phyloP scores from a whole-genome alignment of 2,329 filamentous ascomycete species.

The Penicillium sp. region DNA sequence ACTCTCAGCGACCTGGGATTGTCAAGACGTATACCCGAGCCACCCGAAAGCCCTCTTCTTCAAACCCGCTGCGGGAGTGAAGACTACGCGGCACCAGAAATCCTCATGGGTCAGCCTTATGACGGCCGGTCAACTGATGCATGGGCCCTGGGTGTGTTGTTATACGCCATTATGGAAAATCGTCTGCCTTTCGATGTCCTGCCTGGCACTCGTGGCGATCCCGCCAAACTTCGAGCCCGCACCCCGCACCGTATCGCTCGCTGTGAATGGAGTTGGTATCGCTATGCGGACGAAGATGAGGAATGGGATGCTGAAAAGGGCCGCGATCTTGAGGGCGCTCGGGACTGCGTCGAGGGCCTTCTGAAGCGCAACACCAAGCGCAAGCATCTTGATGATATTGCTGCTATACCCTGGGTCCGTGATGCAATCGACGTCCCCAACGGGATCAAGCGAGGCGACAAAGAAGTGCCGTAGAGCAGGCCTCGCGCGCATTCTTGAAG shows the following conservation, averaged over 20 bases:
- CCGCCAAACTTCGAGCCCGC: constrained; percentile 74
- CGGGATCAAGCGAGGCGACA: constrained; percentile 58
- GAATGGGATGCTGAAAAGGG: constrained; percentile 77
- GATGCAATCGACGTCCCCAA: constrained; percentile 71
- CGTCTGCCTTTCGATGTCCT: constrained; percentile 89
- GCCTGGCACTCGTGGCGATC: constrained; percentile 74
- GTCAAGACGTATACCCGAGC: constrained; percentile 75
- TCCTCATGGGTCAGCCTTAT: constrained; percentile 93
- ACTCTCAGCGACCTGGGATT: constrained; percentile 92
- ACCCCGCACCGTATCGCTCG: constrained; percentile 94
- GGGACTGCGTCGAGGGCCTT: constrained; percentile 79
- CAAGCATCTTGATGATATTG: constrained; percentile 75
- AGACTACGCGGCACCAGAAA: constrained; percentile 95
- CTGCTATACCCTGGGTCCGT: constrained; percentile 74
- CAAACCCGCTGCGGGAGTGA: constrained; percentile 93
- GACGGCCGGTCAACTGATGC: constrained; percentile 90
- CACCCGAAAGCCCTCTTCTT: constrained; percentile 80
- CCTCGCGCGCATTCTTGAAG: constrained; percentile 20
- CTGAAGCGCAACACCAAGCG: constrained; percentile 81
- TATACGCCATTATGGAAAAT: constrained; percentile 93
- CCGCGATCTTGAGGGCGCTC: constrained; percentile 72
- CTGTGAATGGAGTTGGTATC: constrained; percentile 93
- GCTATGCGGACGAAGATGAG: constrained; percentile 80
- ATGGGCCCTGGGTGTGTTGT: constrained; percentile 90
- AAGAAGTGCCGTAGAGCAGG: constrained; percentile 52